Conservation (phyloP, 441 rosid genomes). For the Erodium moschatum region DNA sequence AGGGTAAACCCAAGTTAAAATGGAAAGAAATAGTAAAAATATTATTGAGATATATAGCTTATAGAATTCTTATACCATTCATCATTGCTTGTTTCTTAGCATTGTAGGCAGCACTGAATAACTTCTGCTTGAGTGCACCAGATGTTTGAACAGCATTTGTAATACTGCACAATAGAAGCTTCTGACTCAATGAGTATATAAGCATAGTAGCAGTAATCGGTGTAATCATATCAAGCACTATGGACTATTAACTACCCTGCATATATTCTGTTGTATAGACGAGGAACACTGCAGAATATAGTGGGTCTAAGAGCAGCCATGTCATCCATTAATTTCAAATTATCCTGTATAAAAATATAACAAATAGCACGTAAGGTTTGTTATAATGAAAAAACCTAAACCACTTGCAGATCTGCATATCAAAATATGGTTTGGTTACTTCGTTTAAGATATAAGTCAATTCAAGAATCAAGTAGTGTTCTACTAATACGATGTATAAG, state of each 20-base stretch:
- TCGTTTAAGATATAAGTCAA: slow-evolving; percentile 9
- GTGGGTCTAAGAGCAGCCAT: slow-evolving; percentile 88
- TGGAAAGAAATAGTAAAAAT: neutral
- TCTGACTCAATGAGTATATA: slow-evolving; percentile 14
- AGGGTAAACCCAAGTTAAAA: slow-evolving; percentile 1
- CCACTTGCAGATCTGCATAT: slow-evolving; percentile 2
- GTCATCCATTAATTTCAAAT: slow-evolving; percentile 86
- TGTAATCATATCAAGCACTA: slow-evolving; percentile 19
- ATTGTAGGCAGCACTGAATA: slow-evolving; percentile 89
- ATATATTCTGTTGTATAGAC: slow-evolving; percentile 85
- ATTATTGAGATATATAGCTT: slow-evolving; percentile 8
- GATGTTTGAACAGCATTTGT: slow-evolving; percentile 76
- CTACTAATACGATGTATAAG: neutral
- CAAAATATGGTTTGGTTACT: slow-evolving; percentile 2
- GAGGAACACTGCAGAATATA: slow-evolving; percentile 91
- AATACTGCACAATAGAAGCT: slow-evolving; percentile 46
- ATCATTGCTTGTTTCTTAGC: slow-evolving; percentile 87
- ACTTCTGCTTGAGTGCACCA: slow-evolving; percentile 71
- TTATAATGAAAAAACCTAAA: slow-evolving; percentile 18
- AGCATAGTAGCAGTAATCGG: slow-evolving; percentile 18
- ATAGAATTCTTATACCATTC: slow-evolving; percentile 49
- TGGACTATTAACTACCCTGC: slow-evolving; percentile 43
- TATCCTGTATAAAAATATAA: slow-evolving; percentile 52
- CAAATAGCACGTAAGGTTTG: slow-evolving; percentile 15
- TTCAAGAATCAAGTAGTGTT: neutral